These are phyloP conservation scores for Petunia hybrid DNA, from an alignment of 305 asterid species.

Conservation along the genomic window DNA sequence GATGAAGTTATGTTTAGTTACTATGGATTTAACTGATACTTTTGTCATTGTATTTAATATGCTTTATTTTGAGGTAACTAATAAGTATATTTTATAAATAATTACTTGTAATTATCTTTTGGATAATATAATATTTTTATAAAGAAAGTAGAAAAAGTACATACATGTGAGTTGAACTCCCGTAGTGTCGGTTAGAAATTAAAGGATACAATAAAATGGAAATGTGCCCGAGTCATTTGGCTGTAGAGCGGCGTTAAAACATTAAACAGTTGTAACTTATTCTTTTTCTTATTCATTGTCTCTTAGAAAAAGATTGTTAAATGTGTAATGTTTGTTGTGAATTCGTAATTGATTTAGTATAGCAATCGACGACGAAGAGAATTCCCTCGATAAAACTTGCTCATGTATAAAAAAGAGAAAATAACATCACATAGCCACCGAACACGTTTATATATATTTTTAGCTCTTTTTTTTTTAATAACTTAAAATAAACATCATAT, in stretches of 20 bases:
- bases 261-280: background rate
- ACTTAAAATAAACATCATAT: too few species aligned
- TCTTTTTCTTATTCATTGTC: background rate
- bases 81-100: background rate
- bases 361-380: background rate
- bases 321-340: background rate
- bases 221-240: too few species aligned
- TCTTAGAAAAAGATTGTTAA: background rate
- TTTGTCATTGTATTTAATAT: background rate
- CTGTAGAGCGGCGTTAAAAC: slow-evolving; percentile 17
- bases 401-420: too few species aligned
- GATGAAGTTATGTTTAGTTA: background rate
- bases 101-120: background rate
- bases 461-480: too few species aligned
- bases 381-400: background rate
- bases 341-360: background rate
- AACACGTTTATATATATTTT: too few species aligned
- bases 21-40: background rate
- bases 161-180: too few species aligned
- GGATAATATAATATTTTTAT: background rate
- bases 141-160: too few species aligned
- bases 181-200: too few species aligned
- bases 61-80: background rate
- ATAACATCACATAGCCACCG: too few species aligned
- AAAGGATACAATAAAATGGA: too few species aligned